Evolutionary conservation across 2,329 filamentous ascomycete species (phyloP), one percentile per base, ranked within the genome.

Genomic region (Passalora sequoiae): DNA sequence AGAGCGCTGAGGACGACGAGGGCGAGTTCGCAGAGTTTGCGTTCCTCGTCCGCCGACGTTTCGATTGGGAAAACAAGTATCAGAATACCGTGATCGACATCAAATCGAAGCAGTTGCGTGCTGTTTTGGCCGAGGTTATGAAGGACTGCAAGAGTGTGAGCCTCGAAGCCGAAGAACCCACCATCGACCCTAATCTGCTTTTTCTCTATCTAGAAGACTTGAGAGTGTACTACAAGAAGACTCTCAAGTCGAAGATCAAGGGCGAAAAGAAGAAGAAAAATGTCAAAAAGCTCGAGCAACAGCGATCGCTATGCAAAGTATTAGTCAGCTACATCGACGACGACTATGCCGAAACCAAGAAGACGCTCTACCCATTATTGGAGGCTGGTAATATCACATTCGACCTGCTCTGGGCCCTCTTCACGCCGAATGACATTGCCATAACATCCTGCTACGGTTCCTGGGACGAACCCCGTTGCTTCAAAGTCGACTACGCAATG

Each of bases 381-480:
- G 78, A 88, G 51, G 84, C 83, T 22, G 86, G 87, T 6, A 80
- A 88, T 32, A 94, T 94, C 61, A 94, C 87, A 0, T 95, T 89
- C 55, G 87, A 95, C 44, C 74, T 94, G 2, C 70, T 94, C 1
- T 94, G 89, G 89, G 87, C 88, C 0, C 68, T 95, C 3, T 94
- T 85, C 76, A 94, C 92, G 59, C 89, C 89, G 0, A 86, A 88
- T 56, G 88, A 86, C 0, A 77, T 94, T 15, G 83, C 80, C 1
- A 91, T 84, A 61, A 71, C 83, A 0, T 78, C 80, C 0, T 91
- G 86, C 0, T 94, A 94, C 50, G 84, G 84, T 3, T 81, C 79
- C 25, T 69, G 74, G 10, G 85, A 91, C 28, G 82, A 92, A 56
- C 85, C 87, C 2, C 78, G 86, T 12, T 84, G 84, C 7, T 91